Base-by-base conservation (phyloP, 495 filamentous ascomycete genomes). In the Umbilicaria muhlenbergii region DNA sequence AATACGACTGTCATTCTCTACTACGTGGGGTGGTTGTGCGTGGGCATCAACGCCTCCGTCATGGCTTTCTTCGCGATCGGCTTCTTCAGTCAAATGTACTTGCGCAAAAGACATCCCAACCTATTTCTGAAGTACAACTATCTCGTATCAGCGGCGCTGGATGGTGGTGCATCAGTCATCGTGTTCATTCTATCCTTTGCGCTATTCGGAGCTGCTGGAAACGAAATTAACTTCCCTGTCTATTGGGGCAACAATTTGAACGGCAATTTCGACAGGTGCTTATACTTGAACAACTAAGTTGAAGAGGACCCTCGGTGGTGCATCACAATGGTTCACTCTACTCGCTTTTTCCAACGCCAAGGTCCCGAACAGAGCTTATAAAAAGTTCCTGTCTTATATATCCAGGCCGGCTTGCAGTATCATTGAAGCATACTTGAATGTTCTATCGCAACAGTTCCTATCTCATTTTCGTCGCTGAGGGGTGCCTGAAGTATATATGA, bases 181-280 rank as follows among this genome's bases (percentile, higher is more conserved):
- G 56, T 77, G 0, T 78, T 78, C 45, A 65, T 78, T 28, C 58
- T 78, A 3, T 69, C 69, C 0, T 78, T 78, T 53, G 72, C 74
- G 1, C 70, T 78, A 0, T 68, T 73, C 28, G 74, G 74, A 0
- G 74, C 56, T 8, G 53, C 53, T 44, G 66, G 66, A 2, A 10
- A 38, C 7, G 41, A 50, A 7, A 44, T 49, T 13, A 43, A 54
- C 16, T 2, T 61, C 63, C 47, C 62, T 58, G 1, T 56, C 50
- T 17, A 54, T 56, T 42, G 24, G 24, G 24, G 24, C 24, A 28
- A 28, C 7, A 28, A 28, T 10, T 28, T 28, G 24, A 28, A 28
- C 24, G 24, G 24, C 24, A 28, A 28, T 5, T 28, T 28, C 24
- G 24, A 28, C 24, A 28, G 24, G 24, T 28, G 24, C 24, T 28